Evolutionary conservation across 305 asterid genomes (phyloP), one percentile per base, ranked within the genome.

Genomic region (Euphrasia arctica): DNA sequence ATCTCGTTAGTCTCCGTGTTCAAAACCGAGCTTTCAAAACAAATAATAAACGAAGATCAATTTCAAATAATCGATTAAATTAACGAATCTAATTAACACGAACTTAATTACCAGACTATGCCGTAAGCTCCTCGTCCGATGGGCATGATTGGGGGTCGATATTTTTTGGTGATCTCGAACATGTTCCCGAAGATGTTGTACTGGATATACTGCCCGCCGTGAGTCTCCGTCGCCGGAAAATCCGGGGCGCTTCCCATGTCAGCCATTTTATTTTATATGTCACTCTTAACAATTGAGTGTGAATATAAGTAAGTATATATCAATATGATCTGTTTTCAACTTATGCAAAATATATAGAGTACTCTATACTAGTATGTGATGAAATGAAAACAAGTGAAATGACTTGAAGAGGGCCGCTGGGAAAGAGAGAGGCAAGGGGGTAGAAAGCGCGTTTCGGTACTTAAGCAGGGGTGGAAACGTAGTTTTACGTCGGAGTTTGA

Each of bases 71-170:
- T 18, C 22, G 22, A 18, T n/a, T n/a, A n/a, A n/a, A n/a, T n/a
- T n/a, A 32, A 4, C 4, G 0, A 1, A 34, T 34, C 0, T 4
- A 5, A n/a, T n/a, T n/a, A n/a, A n/a, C n/a, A n/a, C n/a, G n/a
- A n/a, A n/a, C 3, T 54, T 76, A 90, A n/a, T n/a, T n/a, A n/a
- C 97, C 97, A 90, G 66, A 90, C 96, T 36, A 90, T 84, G 71
- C 97, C 97, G 52, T 90, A 90, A 57, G 97, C 97, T 8, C 95
- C 97, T 51, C 97, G 95, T 41, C 94, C 97, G 65, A 90, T 80
- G 34, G 97, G 91, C 82, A 80, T 79, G 67, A 89, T 83, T 52
- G 97, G 97, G 52, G 88, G 79, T 0, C 83, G 74, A 63, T 89
- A 89, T 78, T 87, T 89, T 28, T 66, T 52, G 28, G 94, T 80